Evolutionary conservation across 1,284 basidiomycete species (phyloP).

Genomic region (Moniliella sp.): DNA sequence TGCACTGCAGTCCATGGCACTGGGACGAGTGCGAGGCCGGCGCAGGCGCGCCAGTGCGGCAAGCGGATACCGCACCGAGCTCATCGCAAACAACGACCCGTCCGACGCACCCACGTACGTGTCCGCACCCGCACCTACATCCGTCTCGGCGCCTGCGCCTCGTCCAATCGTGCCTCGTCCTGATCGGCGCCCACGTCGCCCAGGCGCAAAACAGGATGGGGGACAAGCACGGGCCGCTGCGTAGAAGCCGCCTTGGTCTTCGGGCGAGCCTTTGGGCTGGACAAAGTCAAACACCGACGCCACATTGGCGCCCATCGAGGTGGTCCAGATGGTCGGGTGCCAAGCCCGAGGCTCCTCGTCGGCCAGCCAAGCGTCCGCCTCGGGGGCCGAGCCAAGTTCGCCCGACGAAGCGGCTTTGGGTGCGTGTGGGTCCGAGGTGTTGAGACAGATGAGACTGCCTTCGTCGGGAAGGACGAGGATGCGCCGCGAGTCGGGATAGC

Average conservation of each 20-base stretch:
- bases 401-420: no score
- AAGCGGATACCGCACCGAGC: slow-evolving; percentile 14
- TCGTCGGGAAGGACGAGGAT: slow-evolving; percentile 25
- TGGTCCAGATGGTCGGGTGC: slow-evolving; percentile 9
- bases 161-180: not conserved
- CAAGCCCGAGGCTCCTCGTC: not conserved
- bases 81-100: slow-evolving; percentile 22
- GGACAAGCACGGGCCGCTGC: not conserved
- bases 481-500: slow-evolving; percentile 11
- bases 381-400: not conserved
- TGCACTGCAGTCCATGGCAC: no score
- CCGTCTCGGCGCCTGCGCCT: not conserved
- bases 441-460: slow-evolving; percentile 22
- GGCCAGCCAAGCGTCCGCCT: not conserved
- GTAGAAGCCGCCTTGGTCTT: slow-evolving; percentile 1
- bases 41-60: slow-evolving; percentile 10
- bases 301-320: slow-evolving; percentile 9
- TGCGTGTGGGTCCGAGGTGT: no score
- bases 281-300: slow-evolving; percentile 21
- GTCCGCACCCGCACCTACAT: not conserved
- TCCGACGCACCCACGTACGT: slow-evolving; percentile 17
- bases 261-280: no score
- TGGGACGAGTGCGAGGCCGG: not conserved
- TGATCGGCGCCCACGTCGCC: not conserved
- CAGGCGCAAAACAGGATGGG: not conserved